A percentile compares a stretch with the other conserved stretches of the same genome.
These are phyloP conservation scores for Suhomyces panamericanus DNA, from an alignment of 1,139 yeast genomes.

Conservation along the genomic window DNA sequence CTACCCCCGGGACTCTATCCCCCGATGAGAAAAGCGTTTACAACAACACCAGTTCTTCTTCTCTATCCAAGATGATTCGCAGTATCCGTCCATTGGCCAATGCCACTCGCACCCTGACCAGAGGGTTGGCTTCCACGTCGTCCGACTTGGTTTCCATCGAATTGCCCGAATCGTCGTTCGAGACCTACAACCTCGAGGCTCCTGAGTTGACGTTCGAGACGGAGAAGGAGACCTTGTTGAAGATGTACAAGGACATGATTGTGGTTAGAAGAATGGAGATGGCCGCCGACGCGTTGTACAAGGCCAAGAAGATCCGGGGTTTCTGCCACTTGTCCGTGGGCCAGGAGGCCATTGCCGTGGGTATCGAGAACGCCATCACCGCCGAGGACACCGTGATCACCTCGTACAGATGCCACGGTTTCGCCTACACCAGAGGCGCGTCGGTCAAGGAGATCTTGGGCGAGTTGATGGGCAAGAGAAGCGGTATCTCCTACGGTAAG, in stretches of 20 bases:
- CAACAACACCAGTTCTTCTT: slow-evolving; percentile 4
- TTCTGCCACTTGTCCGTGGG: slow-evolving; percentile 99
- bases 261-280: slow-evolving; percentile 96
- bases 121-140: slow-evolving; percentile 38
- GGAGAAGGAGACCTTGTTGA: slow-evolving; percentile 73
- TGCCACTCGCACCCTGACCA: slow-evolving; percentile 21
- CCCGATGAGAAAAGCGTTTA: slow-evolving; percentile 14
- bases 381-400: slow-evolving; percentile 86
- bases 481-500: slow-evolving; percentile 94
- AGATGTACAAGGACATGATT: slow-evolving; percentile 97
- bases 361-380: slow-evolving; percentile 92
- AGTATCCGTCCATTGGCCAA: slow-evolving; percentile 24
- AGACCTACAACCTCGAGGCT: slow-evolving; percentile 75
- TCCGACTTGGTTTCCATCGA: slow-evolving; percentile 50
- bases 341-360: slow-evolving; percentile 98
- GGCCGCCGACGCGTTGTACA: slow-evolving; percentile 97
- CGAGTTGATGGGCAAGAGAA: slow-evolving; percentile 94
- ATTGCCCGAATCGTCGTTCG: slow-evolving; percentile 79
- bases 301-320: slow-evolving; percentile 97
- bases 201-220: slow-evolving; percentile 76
- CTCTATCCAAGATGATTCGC: slow-evolving; percentile 21
- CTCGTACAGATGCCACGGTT: slow-evolving; percentile 98
- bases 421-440: slow-evolving; percentile 94
- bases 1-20: slow-evolving; percentile 16
- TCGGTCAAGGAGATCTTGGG: slow-evolving; percentile 88